Evolutionary conservation across 805 yeast genomes (phyloP).

Genomic region (Metschnikowia similis): DNA sequence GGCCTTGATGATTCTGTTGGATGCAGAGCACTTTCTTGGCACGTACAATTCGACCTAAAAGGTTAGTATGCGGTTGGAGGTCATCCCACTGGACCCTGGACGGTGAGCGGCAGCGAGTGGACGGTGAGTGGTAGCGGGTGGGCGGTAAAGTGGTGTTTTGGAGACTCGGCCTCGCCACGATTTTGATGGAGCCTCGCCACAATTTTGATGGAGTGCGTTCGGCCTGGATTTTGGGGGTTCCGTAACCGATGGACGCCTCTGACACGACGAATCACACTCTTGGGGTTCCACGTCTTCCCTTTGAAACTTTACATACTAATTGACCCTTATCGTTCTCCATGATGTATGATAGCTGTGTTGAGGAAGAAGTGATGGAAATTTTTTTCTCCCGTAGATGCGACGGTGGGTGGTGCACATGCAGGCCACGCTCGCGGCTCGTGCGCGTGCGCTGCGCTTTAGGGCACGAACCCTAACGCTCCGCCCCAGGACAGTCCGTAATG

Average conservation of each 20-base stretch:
- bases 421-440: slow-evolving; percentile 1
- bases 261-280: neutral
- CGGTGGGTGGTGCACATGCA: slow-evolving; percentile 7
- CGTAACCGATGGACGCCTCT: too few relatives aligned
- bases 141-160: neutral
- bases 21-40: slow-evolving; percentile 99
- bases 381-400: slow-evolving; percentile 10
- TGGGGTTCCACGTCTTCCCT: neutral
- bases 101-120: neutral
- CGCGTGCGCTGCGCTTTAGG: slow-evolving; percentile 9
- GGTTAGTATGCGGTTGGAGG: slow-evolving; percentile 25
- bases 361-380: slow-evolving; percentile 13
- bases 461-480: slow-evolving; percentile 10
- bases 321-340: slow-evolving; percentile 99
- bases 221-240: too few relatives aligned
- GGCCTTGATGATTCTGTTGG: slow-evolving; percentile 99
- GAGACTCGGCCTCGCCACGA: too few relatives aligned
- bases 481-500: too few relatives aligned
- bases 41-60: slow-evolving; percentile 97
- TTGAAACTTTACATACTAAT: slow-evolving; percentile 66
- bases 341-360: slow-evolving; percentile 39
- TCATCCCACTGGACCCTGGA: too few relatives aligned
- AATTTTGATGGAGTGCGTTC: too few relatives aligned
- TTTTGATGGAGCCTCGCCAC: too few relatives aligned
- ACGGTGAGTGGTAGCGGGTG: neutral